Base-by-base conservation (phyloP, 225 moss, liverwort and hornwort species). In the Bryum argenteum region DNA sequence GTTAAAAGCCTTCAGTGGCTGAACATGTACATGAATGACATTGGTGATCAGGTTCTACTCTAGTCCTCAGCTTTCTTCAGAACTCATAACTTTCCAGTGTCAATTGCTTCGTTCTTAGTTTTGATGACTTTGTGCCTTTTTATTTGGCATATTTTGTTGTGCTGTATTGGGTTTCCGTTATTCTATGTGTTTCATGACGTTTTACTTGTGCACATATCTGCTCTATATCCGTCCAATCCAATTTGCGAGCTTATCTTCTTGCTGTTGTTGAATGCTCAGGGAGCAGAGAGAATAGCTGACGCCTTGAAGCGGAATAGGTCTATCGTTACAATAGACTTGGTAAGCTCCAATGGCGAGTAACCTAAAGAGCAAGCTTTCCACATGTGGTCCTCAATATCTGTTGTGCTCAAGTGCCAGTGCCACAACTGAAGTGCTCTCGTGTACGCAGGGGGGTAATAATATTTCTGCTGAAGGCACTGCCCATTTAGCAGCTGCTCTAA, bases 21-120 rank as follows among this genome's bases (percentile, higher is more conserved):
- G 86, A 98, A 94, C 78, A 77, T 94, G 67, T 94, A 98, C 78
- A 94, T 98, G 97, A 98, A 98, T 73, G 94, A 98, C 72, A 91
- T 98, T 21, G 94, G 97, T 66, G 97, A 98, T 69, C 85, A 92
- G 88, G 92, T 92, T 52, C 21, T 45, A 33, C 51, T 48, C 68
- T 10, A 38, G 11, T 69, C 64, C 65, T 66, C 33, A 0, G 47
- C 61, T 19, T 75, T 62, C 21, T 10, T 74, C 52, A 39, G 21
- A 13, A 50, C 9, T 58, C 38, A 50, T 23, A n/a, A 6, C 23
- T 39, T 23, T 47, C 0, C 11, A 33, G 26, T 52, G 20, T 33
- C 33, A 17, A 38, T 13, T 26, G 1, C 12, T 22, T 52, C 2
- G 10, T 5, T 26, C n/a, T 45, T 11, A 2, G 40, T 54, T 59